Percentiles rank a stretch among this genome's conserved stretches.
Conservation (phyloP, 2,329 filamentous ascomycete species). For the Epichloe brachyelytri region DNA sequence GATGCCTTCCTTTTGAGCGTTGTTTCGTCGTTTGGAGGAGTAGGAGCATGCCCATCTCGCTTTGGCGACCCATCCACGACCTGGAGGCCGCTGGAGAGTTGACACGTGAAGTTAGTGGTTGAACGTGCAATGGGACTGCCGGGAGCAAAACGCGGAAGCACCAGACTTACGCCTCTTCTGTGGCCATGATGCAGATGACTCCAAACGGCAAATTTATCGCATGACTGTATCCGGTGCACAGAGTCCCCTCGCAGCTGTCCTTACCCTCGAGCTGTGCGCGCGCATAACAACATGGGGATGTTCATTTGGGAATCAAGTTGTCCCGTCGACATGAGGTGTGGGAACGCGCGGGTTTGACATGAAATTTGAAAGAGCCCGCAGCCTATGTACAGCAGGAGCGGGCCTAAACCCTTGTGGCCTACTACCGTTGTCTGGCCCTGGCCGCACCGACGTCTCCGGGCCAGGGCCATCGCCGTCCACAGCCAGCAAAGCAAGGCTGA, state of each 20-base stretch:
- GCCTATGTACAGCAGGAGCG: neutral
- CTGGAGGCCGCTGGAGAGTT: neutral
- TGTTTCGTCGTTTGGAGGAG: slow-evolving; percentile 1
- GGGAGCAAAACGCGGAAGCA: neutral
- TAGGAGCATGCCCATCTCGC: neutral
- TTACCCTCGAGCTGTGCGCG: neutral
- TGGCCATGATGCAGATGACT: slow-evolving; percentile 5
- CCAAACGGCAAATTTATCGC: neutral
- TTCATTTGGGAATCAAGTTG: neutral
- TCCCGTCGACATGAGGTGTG: neutral
- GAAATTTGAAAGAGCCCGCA: no score
- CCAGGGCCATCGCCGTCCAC: neutral
- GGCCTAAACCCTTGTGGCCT: neutral
- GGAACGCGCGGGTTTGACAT: no score
- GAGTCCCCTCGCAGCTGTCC: neutral
- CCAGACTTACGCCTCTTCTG: slow-evolving; percentile 5
- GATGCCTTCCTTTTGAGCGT: slow-evolving; percentile 19
- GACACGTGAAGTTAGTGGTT: neutral
- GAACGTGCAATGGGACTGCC: neutral
- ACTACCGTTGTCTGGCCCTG: neutral
- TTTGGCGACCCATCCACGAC: neutral
- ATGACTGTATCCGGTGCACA: neutral
- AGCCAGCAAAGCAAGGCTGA: slow-evolving; percentile 30
- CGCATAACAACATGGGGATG: neutral
- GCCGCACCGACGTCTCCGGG: neutral